phyloP scores from a whole-genome alignment of 140 eudicot genomes.

The Anethum foeniculum region DNA sequence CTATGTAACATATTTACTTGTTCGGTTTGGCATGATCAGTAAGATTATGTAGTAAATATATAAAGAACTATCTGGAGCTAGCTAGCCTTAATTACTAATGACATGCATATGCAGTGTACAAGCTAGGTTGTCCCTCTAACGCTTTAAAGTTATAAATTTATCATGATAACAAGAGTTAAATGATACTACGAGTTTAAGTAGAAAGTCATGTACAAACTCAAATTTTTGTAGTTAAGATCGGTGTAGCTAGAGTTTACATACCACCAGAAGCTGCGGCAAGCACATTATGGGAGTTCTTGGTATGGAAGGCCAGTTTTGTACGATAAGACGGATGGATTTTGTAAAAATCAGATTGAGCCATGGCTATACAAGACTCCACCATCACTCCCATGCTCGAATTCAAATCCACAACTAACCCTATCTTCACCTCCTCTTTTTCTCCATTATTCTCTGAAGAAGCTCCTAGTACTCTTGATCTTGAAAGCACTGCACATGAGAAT shows the following conservation, averaged over 20 bases:
- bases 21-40: too few relatives aligned
- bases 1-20: too few relatives aligned
- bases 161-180: too few relatives aligned
- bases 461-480: not conserved
- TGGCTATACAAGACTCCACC: constrained; percentile 16
- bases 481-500: not conserved
- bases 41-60: too few relatives aligned
- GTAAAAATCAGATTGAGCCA: constrained; percentile 20
- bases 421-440: not conserved
- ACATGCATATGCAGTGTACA: too few relatives aligned
- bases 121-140: too few relatives aligned
- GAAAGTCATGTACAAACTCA: not conserved
- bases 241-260: not conserved
- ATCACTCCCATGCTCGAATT: constrained; percentile 1
- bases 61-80: too few relatives aligned
- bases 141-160: too few relatives aligned
- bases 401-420: not conserved
- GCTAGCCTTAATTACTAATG: too few relatives aligned
- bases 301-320: constrained; percentile 14
- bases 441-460: not conserved
- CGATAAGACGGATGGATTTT: not conserved
- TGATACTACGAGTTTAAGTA: too few relatives aligned
- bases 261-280: constrained; percentile 19
- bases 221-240: too few relatives aligned
- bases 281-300: constrained; percentile 6